Evolutionary conservation across 1,139 yeast genomes (phyloP).

Genomic region (Entelexis sorbosivorans): DNA sequence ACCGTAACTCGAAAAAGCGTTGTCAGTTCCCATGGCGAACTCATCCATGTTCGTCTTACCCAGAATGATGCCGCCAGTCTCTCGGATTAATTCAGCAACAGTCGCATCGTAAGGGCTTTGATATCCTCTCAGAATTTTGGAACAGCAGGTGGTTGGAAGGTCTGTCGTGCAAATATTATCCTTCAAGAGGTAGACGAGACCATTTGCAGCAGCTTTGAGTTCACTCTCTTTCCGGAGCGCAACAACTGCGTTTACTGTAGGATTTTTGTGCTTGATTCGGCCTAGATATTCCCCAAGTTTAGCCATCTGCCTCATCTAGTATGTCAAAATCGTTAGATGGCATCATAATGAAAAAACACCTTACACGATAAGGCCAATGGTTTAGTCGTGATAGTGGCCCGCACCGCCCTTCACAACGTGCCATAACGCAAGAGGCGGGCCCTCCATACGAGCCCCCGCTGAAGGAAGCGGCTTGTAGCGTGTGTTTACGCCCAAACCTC

Average conservation of each 20-base stretch:
- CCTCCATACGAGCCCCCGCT: too few species aligned
- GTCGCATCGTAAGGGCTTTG: constrained; percentile 77
- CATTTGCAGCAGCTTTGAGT: constrained; percentile 23
- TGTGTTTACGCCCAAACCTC: too few species aligned
- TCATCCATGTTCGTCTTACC: constrained; percentile 96
- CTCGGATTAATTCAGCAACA: constrained; percentile 44
- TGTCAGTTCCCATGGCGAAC: constrained; percentile 82
- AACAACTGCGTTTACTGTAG: constrained; percentile 30
- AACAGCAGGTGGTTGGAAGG: constrained; percentile 66
- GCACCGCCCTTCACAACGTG: neutral
- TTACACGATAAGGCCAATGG: neutral
- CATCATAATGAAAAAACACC: neutral
- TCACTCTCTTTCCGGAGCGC: constrained; percentile 18
- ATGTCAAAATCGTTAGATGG: neutral
- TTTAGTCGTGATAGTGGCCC: neutral
- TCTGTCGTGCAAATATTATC: constrained; percentile 66
- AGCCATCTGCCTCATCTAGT: constrained; percentile 18
- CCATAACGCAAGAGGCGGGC: neutral
- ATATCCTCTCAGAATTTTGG: constrained; percentile 48
- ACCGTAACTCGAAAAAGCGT: constrained; percentile 49
- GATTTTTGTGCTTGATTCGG: constrained; percentile 27
- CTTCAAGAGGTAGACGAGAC: constrained; percentile 43
- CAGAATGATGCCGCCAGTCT: constrained; percentile 40
- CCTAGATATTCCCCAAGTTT: constrained; percentile 13
- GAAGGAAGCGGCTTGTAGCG: too few species aligned